These are phyloP conservation scores for Pseudomicrostroma phylloplanum DNA, from an alignment of 1,284 basidiomycete genomes.

Conservation along the genomic window DNA sequence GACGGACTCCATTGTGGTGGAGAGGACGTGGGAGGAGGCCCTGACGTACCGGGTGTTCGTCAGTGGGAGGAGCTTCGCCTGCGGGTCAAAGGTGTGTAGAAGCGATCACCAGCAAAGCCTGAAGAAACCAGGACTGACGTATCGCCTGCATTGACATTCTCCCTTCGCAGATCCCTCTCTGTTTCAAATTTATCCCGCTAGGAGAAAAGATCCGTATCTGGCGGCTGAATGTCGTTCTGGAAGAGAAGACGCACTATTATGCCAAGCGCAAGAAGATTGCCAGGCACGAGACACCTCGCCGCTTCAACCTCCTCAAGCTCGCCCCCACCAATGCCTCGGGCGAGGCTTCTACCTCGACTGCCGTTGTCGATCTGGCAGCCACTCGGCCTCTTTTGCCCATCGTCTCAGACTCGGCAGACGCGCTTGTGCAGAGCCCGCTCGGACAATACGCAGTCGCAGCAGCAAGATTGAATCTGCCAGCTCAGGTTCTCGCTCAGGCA, in stretches of 20 bases:
- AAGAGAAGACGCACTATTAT: constrained; percentile 59
- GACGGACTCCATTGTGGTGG: constrained; percentile 73
- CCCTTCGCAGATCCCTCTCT: constrained; percentile 61
- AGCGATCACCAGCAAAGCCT: too few relatives aligned
- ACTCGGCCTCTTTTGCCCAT: constrained; percentile 64
- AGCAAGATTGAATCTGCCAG: constrained; percentile 9
- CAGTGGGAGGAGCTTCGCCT: constrained; percentile 60
- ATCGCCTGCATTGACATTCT: too few relatives aligned
- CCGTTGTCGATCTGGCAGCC: too few relatives aligned
- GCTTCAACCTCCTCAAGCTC: constrained; percentile 65
- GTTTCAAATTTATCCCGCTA: constrained; percentile 75
- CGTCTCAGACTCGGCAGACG: constrained; percentile 54
- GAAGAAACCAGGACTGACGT: too few relatives aligned
- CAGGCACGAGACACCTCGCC: constrained; percentile 66
- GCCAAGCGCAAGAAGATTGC: constrained; percentile 58
- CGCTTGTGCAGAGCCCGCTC: constrained; percentile 53
- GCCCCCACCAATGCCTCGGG: constrained; percentile 54
- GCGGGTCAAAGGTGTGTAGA: constrained; percentile 61
- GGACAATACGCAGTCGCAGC: constrained; percentile 42
- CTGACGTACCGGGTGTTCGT: constrained; percentile 74
- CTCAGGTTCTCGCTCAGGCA: not conserved
- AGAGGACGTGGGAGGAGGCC: constrained; percentile 86
- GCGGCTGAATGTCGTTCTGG: constrained; percentile 69
- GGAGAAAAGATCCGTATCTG: constrained; percentile 72
- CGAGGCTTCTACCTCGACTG: too few relatives aligned